Evolutionary conservation across 352 stramenopile species (phyloP).

Genomic region (Aphanomyces invadans): DNA sequence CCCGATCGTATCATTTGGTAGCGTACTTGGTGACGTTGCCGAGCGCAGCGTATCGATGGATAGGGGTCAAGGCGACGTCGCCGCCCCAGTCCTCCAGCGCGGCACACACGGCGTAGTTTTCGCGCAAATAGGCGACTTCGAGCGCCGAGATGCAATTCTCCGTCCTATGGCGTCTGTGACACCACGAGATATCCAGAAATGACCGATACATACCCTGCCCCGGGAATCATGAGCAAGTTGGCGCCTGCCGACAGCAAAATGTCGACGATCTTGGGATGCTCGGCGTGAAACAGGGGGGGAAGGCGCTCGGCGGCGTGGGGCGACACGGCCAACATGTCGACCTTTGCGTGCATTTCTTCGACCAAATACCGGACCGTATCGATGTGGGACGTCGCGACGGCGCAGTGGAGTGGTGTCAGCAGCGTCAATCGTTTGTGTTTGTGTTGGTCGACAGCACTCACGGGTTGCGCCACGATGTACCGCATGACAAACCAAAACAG

Average conservation of each 20-base stretch:
- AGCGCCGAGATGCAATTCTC: conserved; percentile 83
- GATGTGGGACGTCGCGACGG: conserved; percentile 61
- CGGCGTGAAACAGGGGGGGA: conserved; percentile 71
- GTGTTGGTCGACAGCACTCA: conserved; percentile 51
- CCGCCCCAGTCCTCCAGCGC: conserved; percentile 77
- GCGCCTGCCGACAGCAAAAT: conserved; percentile 53
- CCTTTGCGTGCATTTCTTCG: conserved; percentile 52
- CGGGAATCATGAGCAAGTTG: conserved; percentile 71
- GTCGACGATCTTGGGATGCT: conserved; percentile 73
- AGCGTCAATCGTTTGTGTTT: conserved; percentile 60
- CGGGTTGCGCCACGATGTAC: conserved; percentile 60
- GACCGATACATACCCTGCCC: conserved; percentile 54
- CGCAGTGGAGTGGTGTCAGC: conserved; percentile 68
- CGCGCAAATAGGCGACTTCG: conserved; percentile 66
- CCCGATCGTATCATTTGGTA: neutral
- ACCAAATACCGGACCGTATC: conserved; percentile 69
- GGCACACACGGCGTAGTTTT: conserved; percentile 73
- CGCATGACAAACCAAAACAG: conserved; percentile 76
- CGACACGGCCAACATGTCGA: conserved; percentile 71
- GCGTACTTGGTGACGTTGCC: conserved; percentile 39
- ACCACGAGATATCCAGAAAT: no score
- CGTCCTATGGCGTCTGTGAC: neutral
- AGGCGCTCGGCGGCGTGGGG: conserved; percentile 57
- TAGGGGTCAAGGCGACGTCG: conserved; percentile 63
- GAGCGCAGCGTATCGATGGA: conserved; percentile 70